These are phyloP conservation scores for Pyrenophora tritici-repentis DNA, from an alignment of 2,329 filamentous ascomycete species.

Conservation along the genomic window DNA sequence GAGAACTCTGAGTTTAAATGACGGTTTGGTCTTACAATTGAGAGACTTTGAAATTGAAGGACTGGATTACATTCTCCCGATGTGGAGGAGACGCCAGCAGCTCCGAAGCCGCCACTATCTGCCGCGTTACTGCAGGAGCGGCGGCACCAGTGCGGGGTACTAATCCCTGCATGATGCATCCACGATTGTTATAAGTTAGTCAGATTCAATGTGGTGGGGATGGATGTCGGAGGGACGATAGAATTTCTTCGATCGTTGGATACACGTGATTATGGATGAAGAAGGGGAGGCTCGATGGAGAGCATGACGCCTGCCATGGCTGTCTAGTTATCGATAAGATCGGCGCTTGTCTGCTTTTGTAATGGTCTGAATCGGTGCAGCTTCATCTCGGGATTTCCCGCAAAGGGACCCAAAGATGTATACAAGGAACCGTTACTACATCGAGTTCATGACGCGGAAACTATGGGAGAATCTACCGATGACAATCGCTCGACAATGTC, in stretches of 20 bases:
- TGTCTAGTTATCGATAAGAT: conserved; percentile 6
- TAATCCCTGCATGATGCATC: not conserved
- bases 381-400: not conserved
- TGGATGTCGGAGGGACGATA: not conserved
- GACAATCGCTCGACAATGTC: not conserved
- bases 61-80: conserved; percentile 6
- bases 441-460: not conserved
- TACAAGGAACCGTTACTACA: not conserved
- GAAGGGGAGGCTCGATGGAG: not conserved
- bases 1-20: too few relatives aligned
- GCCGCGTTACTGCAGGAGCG: conserved; percentile 2
- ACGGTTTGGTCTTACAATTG: too few relatives aligned
- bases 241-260: too few relatives aligned
- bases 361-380: not conserved
- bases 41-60: not conserved
- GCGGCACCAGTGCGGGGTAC: not conserved
- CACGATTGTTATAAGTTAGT: too few relatives aligned
- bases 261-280: not conserved
- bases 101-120: not conserved
- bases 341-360: not conserved
- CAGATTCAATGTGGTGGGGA: not conserved
- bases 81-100: conserved; percentile 9
- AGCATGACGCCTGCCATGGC: not conserved
- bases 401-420: not conserved
- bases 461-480: not conserved